phyloP scores from a whole-genome alignment of 1,139 yeast species.

The Suhomyces bokatorum region DNA sequence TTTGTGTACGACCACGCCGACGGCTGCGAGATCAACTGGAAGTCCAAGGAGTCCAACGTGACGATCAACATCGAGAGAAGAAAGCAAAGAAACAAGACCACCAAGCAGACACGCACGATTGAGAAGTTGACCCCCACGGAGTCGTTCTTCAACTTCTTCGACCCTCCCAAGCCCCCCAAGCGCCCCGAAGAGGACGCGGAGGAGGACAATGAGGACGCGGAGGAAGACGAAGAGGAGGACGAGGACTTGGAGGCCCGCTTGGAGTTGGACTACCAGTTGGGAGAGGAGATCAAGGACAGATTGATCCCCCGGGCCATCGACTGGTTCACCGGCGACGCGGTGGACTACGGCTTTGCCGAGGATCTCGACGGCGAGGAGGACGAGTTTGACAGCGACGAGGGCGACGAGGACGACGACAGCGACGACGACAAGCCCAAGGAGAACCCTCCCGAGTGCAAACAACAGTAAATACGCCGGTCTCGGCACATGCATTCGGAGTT shows the following conservation, averaged over 20 bases:
- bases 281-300: constrained; percentile 95
- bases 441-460: constrained; percentile 85
- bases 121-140: constrained; percentile 92
- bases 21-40: constrained; percentile 87
- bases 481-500: constrained; percentile 3
- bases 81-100: constrained; percentile 96
- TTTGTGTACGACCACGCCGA: constrained; percentile 96
- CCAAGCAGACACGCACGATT: constrained; percentile 94
- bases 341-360: constrained; percentile 53
- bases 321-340: constrained; percentile 98
- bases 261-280: constrained; percentile 91
- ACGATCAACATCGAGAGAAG: constrained; percentile 89
- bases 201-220: constrained; percentile 38
- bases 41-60: constrained; percentile 73
- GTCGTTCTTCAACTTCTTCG: constrained; percentile 93
- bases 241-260: constrained; percentile 80
- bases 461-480: constrained; percentile 37
- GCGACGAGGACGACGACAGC: constrained; percentile 51
- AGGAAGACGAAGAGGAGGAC: constrained; percentile 59
- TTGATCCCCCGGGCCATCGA: constrained; percentile 94
- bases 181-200: constrained; percentile 33
- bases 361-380: constrained; percentile 49
- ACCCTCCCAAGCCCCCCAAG: constrained; percentile 83
- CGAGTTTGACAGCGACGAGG: constrained; percentile 40
- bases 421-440: constrained; percentile 47